Percentiles rank a stretch among this genome's conserved stretches.
Conservation (phyloP, 2,329 filamentous ascomycete species). For the Aspergillus sergii region DNA sequence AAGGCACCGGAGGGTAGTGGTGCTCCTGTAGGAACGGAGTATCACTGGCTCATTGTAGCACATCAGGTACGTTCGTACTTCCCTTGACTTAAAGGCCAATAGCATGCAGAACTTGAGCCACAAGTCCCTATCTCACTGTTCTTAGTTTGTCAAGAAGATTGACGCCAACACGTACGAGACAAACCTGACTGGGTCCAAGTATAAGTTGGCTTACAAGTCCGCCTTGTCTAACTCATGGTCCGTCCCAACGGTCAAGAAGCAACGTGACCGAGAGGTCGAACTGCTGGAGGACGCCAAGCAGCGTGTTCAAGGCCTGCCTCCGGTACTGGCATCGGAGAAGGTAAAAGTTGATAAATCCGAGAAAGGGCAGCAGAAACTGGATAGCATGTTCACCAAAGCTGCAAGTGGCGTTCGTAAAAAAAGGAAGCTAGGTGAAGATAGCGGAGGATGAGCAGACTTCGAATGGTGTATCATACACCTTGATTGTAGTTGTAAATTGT, state of each 20-base stretch:
- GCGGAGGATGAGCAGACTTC: not conserved
- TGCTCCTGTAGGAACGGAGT: conserved; percentile 38
- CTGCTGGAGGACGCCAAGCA: conserved; percentile 37
- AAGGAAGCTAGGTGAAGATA: conserved; percentile 17
- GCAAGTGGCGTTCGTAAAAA: conserved; percentile 24
- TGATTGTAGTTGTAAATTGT: not conserved
- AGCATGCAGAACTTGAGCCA: not conserved
- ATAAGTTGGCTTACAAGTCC: conserved; percentile 39
- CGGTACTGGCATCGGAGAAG: conserved; percentile 36
- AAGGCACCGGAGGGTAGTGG: conserved; percentile 38
- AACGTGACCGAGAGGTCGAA: conserved; percentile 36
- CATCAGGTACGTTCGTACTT: conserved; percentile 30
- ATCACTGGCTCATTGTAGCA: conserved; percentile 38
- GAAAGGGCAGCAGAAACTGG: conserved; percentile 36
- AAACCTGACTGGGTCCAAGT: conserved; percentile 36
- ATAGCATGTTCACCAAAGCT: conserved; percentile 31
- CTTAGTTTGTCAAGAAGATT: conserved; percentile 37
- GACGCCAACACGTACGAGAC: conserved; percentile 43
- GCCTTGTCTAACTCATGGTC: conserved; percentile 35
- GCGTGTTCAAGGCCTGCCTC: conserved; percentile 35
- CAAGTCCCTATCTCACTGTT: not conserved
- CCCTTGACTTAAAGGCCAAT: not conserved
- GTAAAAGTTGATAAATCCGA: conserved; percentile 34
- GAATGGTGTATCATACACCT: not conserved
- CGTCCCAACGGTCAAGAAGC: conserved; percentile 36